Evolutionary conservation across 805 yeast species (phyloP), one percentile per base, ranked within the genome.

Genomic region (Hermanozyma aechmeae): DNA sequence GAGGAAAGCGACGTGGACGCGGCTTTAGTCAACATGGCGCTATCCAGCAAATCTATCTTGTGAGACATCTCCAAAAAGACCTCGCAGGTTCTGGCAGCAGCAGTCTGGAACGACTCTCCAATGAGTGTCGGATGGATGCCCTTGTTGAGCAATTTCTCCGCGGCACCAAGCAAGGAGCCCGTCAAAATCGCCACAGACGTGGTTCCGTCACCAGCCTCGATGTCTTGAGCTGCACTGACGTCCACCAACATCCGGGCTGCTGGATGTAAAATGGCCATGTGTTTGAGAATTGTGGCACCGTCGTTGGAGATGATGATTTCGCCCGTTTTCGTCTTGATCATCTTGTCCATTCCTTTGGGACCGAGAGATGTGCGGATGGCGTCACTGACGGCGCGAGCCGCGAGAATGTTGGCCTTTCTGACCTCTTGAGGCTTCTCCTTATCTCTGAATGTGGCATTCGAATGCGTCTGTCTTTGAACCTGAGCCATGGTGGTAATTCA

Each of bases 131-230:
- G 99, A 57, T 92, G 98, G 45, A 92, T 85, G 12, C 92, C 97
- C 54, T 82, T 84, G 42, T 74, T 76, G 46, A 92, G 70, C 35
- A 92, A 66, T 52, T 79, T 79, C 46, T 92, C 98, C 31, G 97
- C 95, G 12, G 98, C 98, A 17, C 89, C 95, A 31, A 92, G 65
- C 27, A 92, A 60, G 4, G 96, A 89, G 21, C 98, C 99, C 5
- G 96, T 84, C 38, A 92, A 67, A 31, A 92, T 89, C 16, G 93
- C 98, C 18, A 92, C 98, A 2, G 96, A 79, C 0, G 99, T 92
- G 19, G 99, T 92, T 40, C 99, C 99, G 53, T 92, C 99, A 32
- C 99, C 99, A n/a, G 97, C 98, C 57, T 87, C 99, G 22, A 87
- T 81, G 47, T 92, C 99, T 60, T 92, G 99, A 1, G 98, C 97